Conservation (phyloP, 352 stramenopile genomes). For the Phytophthora podocarpi region DNA sequence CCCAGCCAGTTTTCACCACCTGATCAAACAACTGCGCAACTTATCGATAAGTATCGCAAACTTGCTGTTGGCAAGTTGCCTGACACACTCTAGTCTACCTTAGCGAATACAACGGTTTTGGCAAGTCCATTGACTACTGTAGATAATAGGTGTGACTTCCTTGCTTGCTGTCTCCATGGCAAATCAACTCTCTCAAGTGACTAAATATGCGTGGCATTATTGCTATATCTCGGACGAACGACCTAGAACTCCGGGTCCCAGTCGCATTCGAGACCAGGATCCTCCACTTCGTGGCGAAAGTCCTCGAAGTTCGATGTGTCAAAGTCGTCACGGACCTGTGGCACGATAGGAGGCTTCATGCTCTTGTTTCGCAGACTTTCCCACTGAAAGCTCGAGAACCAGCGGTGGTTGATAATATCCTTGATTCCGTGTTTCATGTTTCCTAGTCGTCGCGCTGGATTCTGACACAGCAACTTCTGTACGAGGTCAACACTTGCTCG, state of each 20-base stretch:
- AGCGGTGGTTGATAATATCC: conserved; percentile 87
- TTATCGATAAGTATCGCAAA: conserved; percentile 86
- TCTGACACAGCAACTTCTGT: conserved; percentile 87
- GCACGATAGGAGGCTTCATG: conserved; percentile 76
- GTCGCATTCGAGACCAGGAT: conserved; percentile 62
- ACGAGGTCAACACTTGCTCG: conserved; percentile 82
- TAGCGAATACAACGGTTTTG: neutral
- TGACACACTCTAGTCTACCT: conserved; percentile 16
- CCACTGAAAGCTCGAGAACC: conserved; percentile 78
- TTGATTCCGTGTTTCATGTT: conserved; percentile 89
- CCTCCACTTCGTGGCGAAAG: conserved; percentile 71
- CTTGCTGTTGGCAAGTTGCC: conserved; percentile 74
- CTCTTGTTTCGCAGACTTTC: conserved; percentile 61
- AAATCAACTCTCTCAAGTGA: neutral
- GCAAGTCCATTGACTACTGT: neutral
- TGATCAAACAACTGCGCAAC: conserved; percentile 65
- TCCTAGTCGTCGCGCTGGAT: conserved; percentile 68
- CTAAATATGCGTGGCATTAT: conserved; percentile 32
- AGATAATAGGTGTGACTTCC: neutral
- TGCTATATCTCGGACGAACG: conserved; percentile 3
- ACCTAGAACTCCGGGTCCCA: conserved; percentile 79
- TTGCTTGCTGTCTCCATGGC: neutral
- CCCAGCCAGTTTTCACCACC: conserved; percentile 55
- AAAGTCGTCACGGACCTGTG: conserved; percentile 73
- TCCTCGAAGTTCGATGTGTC: conserved; percentile 87